Evolutionary conservation across 768 basidiomycete genomes (phyloP).

Genomic region (Mycena belliarum): DNA sequence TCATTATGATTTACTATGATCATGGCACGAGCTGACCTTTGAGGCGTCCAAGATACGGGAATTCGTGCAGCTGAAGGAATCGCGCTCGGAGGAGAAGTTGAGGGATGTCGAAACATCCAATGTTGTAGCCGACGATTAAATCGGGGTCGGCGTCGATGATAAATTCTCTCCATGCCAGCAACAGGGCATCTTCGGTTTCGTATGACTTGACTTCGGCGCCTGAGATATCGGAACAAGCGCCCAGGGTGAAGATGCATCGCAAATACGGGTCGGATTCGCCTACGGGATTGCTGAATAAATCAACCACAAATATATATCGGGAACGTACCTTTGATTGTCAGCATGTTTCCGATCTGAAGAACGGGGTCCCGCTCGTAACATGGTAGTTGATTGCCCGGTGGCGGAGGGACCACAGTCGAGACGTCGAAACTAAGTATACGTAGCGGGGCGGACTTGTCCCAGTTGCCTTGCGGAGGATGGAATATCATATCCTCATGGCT

Average conservation of each 20-base stretch:
- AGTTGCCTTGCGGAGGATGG: neutral
- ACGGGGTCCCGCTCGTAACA: neutral
- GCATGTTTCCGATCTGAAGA: conserved; percentile 2
- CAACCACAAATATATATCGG: too few relatives aligned
- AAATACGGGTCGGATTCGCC: conserved; percentile 18
- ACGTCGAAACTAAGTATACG: conserved; percentile 23
- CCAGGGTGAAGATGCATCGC: conserved; percentile 74
- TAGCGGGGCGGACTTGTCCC: conserved; percentile 11
- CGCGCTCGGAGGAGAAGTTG: conserved; percentile 73
- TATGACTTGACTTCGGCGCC: conserved; percentile 74
- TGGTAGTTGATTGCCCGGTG: neutral
- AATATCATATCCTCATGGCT: conserved; percentile 14
- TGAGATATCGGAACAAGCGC: conserved; percentile 72
- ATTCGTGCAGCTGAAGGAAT: neutral
- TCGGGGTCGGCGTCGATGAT: conserved; percentile 72
- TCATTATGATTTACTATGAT: too few relatives aligned
- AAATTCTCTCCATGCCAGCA: conserved; percentile 66
- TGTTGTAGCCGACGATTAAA: conserved; percentile 76
- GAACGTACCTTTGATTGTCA: neutral
- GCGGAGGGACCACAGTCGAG: neutral
- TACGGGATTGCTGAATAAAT: too few relatives aligned
- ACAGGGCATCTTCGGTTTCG: conserved; percentile 54
- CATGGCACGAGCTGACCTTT: neutral
- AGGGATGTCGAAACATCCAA: conserved; percentile 71
- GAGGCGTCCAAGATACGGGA: conserved; percentile 2